These are phyloP conservation scores for Fusarium tanahbumbuense DNA, from an alignment of 2,329 filamentous ascomycete genomes.

Conservation along the genomic window DNA sequence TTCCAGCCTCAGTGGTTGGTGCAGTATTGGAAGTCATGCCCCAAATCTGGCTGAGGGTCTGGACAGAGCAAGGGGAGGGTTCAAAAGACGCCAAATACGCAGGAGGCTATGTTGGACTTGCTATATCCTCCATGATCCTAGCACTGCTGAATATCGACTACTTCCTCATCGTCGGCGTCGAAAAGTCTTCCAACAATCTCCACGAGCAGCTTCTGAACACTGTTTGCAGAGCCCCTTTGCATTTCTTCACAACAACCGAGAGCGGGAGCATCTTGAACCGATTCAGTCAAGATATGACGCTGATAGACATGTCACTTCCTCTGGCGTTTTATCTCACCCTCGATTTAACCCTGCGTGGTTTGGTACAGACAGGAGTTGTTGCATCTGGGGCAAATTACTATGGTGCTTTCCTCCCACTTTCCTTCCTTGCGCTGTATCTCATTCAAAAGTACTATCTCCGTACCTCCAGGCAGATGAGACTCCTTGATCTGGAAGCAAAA, in stretches of 20 bases:
- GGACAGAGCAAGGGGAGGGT: slow-evolving; percentile 44
- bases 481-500: slow-evolving; percentile 63
- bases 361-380: slow-evolving; percentile 42
- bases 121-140: slow-evolving; percentile 29
- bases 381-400: slow-evolving; percentile 45
- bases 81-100: slow-evolving; percentile 35
- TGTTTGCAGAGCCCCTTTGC: slow-evolving; percentile 52
- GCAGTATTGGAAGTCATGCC: slow-evolving; percentile 41
- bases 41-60: slow-evolving; percentile 46
- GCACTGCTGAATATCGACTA: slow-evolving; percentile 25
- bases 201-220: slow-evolving; percentile 40
- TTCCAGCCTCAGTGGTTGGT: slow-evolving; percentile 22
- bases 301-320: slow-evolving; percentile 56
- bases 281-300: slow-evolving; percentile 58
- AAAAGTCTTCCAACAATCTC: slow-evolving; percentile 40
- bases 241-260: slow-evolving; percentile 56
- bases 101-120: slow-evolving; percentile 43
- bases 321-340: slow-evolving; percentile 47
- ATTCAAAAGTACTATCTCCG: slow-evolving; percentile 63
- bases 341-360: slow-evolving; percentile 46
- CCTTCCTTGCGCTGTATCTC: slow-evolving; percentile 55
- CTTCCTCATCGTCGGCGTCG: slow-evolving; percentile 43
- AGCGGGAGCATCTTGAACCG: slow-evolving; percentile 56
- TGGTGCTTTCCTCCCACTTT: slow-evolving; percentile 56
- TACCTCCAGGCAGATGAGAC: slow-evolving; percentile 63